Evolutionary conservation across 176 grass and related monocot genomes (phyloP).

Genomic region (Paspalum vaginatum): DNA sequence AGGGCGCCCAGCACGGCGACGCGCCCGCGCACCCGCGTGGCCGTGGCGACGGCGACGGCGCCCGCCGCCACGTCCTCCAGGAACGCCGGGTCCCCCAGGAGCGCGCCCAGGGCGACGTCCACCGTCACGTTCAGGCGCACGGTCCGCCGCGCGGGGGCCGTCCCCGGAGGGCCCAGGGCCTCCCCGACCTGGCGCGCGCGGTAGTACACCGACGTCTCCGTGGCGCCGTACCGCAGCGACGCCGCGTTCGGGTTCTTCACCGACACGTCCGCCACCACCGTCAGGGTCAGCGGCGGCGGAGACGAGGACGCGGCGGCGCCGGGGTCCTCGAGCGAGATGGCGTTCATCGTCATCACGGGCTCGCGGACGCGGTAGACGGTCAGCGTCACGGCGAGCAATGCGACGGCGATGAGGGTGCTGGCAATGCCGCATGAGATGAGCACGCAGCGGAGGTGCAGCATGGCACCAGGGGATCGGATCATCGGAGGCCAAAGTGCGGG

Average conservation of each 20-base stretch:
- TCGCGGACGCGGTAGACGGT: constrained; percentile 69
- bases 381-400: constrained; percentile 30
- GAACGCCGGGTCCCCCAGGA: constrained; percentile 46
- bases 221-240: constrained; percentile 50
- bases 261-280: constrained; percentile 65
- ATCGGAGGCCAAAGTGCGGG: background rate
- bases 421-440: constrained; percentile 34
- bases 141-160: constrained; percentile 49
- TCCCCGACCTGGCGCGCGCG: constrained; percentile 42
- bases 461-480: background rate
- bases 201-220: constrained; percentile 70
- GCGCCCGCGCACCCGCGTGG: constrained; percentile 58
- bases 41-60: constrained; percentile 47
- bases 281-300: constrained; percentile 30
- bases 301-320: background rate
- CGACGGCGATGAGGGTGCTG: background rate
- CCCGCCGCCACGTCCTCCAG: constrained; percentile 41
- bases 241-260: constrained; percentile 83
- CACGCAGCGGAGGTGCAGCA: constrained; percentile 40
- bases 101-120: constrained; percentile 46
- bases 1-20: constrained; percentile 54
- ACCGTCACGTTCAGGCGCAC: constrained; percentile 66
- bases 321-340: constrained; percentile 48
- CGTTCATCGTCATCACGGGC: constrained; percentile 80
- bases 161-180: constrained; percentile 46